These are phyloP conservation scores for Stagonosporopsis vannaccii DNA, from an alignment of 2,329 filamentous ascomycete species.

Conservation along the genomic window DNA sequence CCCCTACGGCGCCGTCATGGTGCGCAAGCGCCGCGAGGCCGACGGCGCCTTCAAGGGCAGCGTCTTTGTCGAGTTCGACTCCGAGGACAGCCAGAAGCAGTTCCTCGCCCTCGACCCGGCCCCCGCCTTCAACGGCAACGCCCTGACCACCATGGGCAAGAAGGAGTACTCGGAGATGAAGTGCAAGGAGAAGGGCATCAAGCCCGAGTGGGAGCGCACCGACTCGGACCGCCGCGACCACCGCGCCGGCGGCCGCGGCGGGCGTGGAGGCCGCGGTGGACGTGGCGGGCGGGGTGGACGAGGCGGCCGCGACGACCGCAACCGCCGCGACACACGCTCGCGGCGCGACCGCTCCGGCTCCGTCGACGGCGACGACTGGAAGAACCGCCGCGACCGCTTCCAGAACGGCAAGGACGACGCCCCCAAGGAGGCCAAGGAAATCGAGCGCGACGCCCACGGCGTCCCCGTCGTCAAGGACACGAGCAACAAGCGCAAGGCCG, in stretches of 20 bases:
- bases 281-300: constrained; percentile 39
- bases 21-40: constrained; percentile 83
- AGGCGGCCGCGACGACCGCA: constrained; percentile 27
- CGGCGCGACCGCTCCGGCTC: constrained; percentile 36
- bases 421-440: constrained; percentile 27
- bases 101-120: constrained; percentile 83
- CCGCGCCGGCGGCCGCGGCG: constrained; percentile 35
- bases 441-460: constrained; percentile 36
- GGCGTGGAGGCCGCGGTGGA: constrained; percentile 38
- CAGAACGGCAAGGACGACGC: constrained; percentile 42
- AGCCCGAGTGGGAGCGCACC: constrained; percentile 51
- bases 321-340: constrained; percentile 30
- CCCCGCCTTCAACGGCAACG: constrained; percentile 82
- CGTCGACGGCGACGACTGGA: constrained; percentile 37
- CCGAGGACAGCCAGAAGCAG: constrained; percentile 77
- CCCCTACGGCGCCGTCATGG: constrained; percentile 76
- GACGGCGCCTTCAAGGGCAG: constrained; percentile 87
- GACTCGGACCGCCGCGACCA: constrained; percentile 26
- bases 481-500: constrained; percentile 47
- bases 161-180: constrained; percentile 73
- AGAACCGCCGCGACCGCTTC: constrained; percentile 44
- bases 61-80: constrained; percentile 91
- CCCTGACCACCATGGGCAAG: constrained; percentile 87
- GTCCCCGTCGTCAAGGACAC: constrained; percentile 39
- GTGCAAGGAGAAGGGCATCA: constrained; percentile 55